Conservation (phyloP, 129 eudicot species). For the Saposhnikovia divaricata region DNA sequence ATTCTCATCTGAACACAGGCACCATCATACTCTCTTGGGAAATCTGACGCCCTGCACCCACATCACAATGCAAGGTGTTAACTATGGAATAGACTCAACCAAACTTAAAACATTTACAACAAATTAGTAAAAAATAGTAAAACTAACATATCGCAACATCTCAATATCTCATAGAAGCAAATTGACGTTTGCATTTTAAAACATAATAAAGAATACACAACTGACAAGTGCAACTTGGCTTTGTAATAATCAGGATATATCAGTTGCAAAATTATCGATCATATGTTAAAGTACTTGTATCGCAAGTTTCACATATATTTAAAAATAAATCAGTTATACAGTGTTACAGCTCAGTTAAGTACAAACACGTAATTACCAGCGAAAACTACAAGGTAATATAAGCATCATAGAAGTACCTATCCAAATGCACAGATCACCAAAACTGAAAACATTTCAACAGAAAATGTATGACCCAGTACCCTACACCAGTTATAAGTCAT, state of each 20-base stretch:
- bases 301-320: not conserved
- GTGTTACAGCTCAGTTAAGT: not conserved
- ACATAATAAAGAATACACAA: not conserved
- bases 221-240: not conserved
- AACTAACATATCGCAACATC: not conserved
- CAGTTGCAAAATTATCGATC: not conserved
- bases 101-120: not conserved
- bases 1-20: conserved; percentile 84
- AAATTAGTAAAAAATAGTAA: not conserved
- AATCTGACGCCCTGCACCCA: conserved; percentile 69
- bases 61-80: not conserved
- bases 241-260: not conserved
- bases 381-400: not conserved
- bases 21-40: conserved; percentile 76
- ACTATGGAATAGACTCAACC: not conserved
- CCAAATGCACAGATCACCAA: not conserved
- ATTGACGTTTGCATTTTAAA: not conserved
- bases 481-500: not conserved
- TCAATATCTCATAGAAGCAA: not conserved
- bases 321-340: not conserved
- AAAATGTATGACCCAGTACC: not conserved
- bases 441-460: not conserved
- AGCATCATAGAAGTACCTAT: not conserved
- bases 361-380: not conserved
- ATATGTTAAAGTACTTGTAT: not conserved